phyloP scores from a whole-genome alignment of 768 basidiomycete genomes.

The Lyophyllum atratum region DNA sequence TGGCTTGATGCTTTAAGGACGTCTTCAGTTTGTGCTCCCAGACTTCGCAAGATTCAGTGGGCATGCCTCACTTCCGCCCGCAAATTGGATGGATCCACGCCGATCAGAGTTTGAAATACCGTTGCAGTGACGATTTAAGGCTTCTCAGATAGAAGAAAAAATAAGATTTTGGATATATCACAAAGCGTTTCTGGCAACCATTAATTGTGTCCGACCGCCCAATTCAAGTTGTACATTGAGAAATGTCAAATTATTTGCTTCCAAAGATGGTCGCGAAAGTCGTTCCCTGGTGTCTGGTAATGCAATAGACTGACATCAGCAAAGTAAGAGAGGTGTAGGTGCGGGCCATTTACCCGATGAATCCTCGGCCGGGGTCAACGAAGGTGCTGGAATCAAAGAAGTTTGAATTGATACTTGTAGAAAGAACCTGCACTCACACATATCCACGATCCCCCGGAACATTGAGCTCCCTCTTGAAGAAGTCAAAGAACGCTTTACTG shows the following conservation, averaged over 20 bases:
- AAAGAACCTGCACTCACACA: conserved; percentile 40
- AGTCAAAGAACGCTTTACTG: conserved; percentile 55
- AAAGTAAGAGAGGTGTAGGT: neutral
- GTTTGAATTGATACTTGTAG: neutral
- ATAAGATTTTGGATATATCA: too few species aligned
- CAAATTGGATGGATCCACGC: too few species aligned
- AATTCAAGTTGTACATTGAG: neutral
- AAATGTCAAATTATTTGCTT: conserved; percentile 12
- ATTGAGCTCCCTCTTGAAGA: conserved; percentile 55
- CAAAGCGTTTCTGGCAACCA: too few species aligned
- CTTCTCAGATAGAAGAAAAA: too few species aligned
- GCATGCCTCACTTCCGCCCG: too few species aligned
- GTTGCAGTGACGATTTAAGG: too few species aligned
- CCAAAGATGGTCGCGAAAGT: conserved; percentile 48
- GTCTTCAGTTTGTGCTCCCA: too few species aligned
- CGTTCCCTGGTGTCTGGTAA: conserved; percentile 39
- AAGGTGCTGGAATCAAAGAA: conserved; percentile 35
- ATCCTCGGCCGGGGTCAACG: conserved; percentile 52
- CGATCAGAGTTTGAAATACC: too few species aligned
- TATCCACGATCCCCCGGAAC: conserved; percentile 57
- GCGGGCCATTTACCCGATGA: conserved; percentile 42
- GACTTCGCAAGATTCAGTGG: too few species aligned
- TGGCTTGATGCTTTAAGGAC: too few species aligned
- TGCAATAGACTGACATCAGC: too few species aligned
- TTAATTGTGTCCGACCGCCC: too few species aligned